Base-by-base conservation (phyloP, 2,329 filamentous ascomycete genomes). In the Aspergillus carbonarius region DNA sequence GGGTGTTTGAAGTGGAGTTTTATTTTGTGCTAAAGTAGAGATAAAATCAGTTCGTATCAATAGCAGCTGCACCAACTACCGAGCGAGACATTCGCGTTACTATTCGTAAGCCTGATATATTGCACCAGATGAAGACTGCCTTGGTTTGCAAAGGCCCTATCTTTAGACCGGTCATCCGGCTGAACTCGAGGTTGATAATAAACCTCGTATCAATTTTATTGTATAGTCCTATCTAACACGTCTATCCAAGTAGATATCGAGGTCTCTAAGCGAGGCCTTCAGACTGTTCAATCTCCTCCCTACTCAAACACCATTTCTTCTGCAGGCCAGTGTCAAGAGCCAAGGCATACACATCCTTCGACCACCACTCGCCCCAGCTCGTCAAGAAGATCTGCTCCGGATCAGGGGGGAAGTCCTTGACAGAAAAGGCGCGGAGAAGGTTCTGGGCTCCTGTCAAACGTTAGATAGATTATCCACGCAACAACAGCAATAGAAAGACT, bases 351-450 rank as follows among this genome's bases (percentile, higher is more conserved):
- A 69, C 66, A 59, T 68, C 63, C 57, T 58, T 67, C 4, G 67
- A 60, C 66, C 67, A 69, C 66, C 67, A 69, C 48, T 69, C 66
- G n/a, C 67, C 67, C 67, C 67, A 69, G 40, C 66, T 69, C 23
- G 67, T 69, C 58, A 69, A 42, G 50, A 69, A 67, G 15, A 69
- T 61, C 35, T 68, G 66, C 40, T 69, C 59, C 0, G 65, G 66
- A 32, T 69, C 64, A 6, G 50, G 48, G 3, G 67, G 67, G 10
- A 69, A 18, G 25, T 69, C 59, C 2, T 54, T 61, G 8, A 37
- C 52, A 2, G 52, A 55, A 35, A 66, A 61, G 3, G 66, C 67
- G 20, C 62, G 64, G 6, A 69, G 64, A 39, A 69, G 60, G 20
- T 62, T 69, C 25, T 62, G 57, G 18, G 66, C 67, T 17, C 67